These are phyloP conservation scores for Mrakia gelida DNA, from an alignment of 768 basidiomycete genomes.

Conservation along the genomic window DNA sequence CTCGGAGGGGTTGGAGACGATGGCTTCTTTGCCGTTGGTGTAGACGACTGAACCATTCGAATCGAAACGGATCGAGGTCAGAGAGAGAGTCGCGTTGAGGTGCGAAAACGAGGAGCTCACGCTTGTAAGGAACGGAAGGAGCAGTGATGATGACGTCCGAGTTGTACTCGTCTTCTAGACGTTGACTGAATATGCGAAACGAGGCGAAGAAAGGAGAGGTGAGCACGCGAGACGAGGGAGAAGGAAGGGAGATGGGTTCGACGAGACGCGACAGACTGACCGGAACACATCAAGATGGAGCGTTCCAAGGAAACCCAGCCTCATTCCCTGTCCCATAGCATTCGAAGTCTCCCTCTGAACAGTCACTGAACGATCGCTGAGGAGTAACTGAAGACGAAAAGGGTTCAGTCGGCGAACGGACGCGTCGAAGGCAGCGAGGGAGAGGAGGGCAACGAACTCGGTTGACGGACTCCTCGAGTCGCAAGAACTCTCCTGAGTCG, in stretches of 20 bases:
- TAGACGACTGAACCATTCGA: conserved; percentile 64
- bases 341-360: conserved; percentile 87
- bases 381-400: conserved; percentile 55
- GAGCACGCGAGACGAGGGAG: neutral
- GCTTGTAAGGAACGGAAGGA: conserved; percentile 89
- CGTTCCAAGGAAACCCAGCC: conserved; percentile 87
- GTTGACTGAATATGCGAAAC: conserved; percentile 82
- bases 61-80: neutral
- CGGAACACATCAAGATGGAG: conserved; percentile 68
- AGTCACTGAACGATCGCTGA: conserved; percentile 84
- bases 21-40: conserved; percentile 57
- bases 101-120: conserved; percentile 46
- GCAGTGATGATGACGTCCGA: conserved; percentile 92
- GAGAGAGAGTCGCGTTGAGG: neutral
- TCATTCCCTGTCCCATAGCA: conserved; percentile 89
- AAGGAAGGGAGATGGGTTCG: neutral
- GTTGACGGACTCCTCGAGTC: conserved; percentile 92
- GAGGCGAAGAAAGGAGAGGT: neutral
- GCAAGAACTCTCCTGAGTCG: conserved; percentile 82
- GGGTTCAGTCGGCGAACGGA: neutral
- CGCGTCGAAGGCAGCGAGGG: conserved; percentile 13
- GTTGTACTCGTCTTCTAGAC: conserved; percentile 93
- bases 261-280: conserved; percentile 27
- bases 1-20: conserved; percentile 86
- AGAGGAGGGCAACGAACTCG: conserved; percentile 54